Evolutionary conservation across 2,329 filamentous ascomycete species (phyloP), one percentile per base, ranked within the genome.

Genomic region (Stachybotrys elegans): DNA sequence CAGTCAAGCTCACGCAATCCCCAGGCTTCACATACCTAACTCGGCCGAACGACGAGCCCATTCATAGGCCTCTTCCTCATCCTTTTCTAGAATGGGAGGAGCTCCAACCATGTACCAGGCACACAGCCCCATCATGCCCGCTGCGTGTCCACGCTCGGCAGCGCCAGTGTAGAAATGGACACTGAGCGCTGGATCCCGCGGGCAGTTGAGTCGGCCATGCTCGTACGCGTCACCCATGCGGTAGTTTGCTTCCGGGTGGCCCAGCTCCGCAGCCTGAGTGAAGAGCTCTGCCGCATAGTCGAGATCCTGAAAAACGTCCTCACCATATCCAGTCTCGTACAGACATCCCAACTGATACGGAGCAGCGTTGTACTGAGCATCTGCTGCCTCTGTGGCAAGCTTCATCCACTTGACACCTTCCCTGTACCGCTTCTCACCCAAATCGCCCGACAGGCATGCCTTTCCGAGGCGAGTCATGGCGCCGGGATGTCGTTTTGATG

Each of bases 81-180:
- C 92, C 67, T 93, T 95, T 48, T 95, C 91, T 19, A 98, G 70
- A 13, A 97, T 82, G 0, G 91, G 90, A 53, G 91, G 86, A 2
- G 93, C 93, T 11, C 93, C 93, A 32, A 97, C 86, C 76, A 97
- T 86, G 65, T 97, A 98, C 93, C 93, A 98, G 11, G 93, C 93
- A 66, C 93, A 98, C 8, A 98, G 74, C 5, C 92, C 92, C 91
- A 98, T 95, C 90, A 97, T 97, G 39, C 90, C 92, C 39, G 83
- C 78, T 0, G 90, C 76, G 58, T 96, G 86, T 1, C 88, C 89
- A 37, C 78, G 76, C 58, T 95, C 87, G 3, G 93, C 93, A 12
- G 93, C 92, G 21, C 84, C 85, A 2, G 92, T 98, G 69, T 98
- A 98, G 61, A 96, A 98, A 64, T 98, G 93, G 9, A 98, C 90